These are phyloP conservation scores for Coemansia sp. DNA, from an alignment of 192 early-diverging fungal genomes.

Conservation along the genomic window DNA sequence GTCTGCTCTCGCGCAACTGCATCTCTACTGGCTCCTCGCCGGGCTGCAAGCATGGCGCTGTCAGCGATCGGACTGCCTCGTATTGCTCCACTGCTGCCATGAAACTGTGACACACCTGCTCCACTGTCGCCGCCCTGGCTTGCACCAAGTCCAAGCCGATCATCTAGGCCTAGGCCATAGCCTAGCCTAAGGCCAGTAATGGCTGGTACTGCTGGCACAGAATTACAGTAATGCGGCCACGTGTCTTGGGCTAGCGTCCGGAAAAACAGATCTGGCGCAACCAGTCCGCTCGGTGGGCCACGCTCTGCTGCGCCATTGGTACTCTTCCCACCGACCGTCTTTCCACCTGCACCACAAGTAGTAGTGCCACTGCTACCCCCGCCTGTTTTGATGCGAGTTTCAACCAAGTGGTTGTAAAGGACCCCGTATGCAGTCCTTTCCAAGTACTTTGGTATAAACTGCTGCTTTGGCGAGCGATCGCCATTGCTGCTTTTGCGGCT, in stretches of 20 bases:
- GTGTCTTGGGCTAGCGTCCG: constrained; percentile 43
- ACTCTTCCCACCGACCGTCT: neutral
- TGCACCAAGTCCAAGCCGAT: neutral
- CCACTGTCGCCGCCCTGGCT: neutral
- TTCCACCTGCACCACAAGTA: neutral
- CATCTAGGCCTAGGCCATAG: constrained; percentile 20
- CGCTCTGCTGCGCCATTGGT: neutral
- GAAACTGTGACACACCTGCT: neutral
- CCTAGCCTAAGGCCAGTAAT: constrained; percentile 32
- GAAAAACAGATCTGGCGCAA: constrained; percentile 49
- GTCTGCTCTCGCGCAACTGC: neutral
- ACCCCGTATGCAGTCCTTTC: constrained; percentile 38
- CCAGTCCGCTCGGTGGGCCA: neutral
- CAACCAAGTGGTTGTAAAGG: constrained; percentile 1
- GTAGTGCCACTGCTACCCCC: neutral
- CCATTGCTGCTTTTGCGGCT: neutral
- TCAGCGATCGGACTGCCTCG: neutral
- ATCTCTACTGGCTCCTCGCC: neutral
- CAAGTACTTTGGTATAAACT: constrained; percentile 42
- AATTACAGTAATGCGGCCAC: constrained; percentile 52
- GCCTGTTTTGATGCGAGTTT: neutral
- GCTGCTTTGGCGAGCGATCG: neutral
- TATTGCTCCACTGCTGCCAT: constrained; percentile 1
- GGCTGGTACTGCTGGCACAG: constrained; percentile 30
- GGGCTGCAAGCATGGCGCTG: neutral